A percentile compares a stretch with the other conserved stretches of the same genome.
Conservation (phyloP, 805 yeast genomes). For the Saccharomycopsis sp. region DNA sequence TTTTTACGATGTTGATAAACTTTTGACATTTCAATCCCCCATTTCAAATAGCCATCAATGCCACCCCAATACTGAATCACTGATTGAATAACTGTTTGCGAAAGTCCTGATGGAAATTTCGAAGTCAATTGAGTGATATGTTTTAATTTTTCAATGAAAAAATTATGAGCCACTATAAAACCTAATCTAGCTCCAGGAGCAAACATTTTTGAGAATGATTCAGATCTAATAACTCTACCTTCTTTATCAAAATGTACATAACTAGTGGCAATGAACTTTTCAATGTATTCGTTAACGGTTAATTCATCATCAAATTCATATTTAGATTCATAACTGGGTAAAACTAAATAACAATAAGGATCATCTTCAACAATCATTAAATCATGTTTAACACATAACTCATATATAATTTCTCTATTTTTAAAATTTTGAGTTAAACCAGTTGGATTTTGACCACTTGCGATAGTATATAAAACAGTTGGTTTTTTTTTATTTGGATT, state of each 20-base stretch:
- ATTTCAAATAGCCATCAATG: constrained; percentile 50
- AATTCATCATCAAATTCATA: constrained; percentile 21
- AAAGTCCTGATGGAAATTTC: constrained; percentile 45
- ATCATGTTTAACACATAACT: constrained; percentile 44
- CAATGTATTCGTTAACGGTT: constrained; percentile 34
- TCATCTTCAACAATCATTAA: constrained; percentile 58
- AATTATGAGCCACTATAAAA: constrained; percentile 42
- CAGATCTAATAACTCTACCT: constrained; percentile 55
- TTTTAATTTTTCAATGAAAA: constrained; percentile 32
- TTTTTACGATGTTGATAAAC: constrained; percentile 60
- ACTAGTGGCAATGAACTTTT: constrained; percentile 31
- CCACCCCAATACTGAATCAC: constrained; percentile 37
- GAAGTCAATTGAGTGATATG: constrained; percentile 35
- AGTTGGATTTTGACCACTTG: constrained; percentile 64
- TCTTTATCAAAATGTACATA: constrained; percentile 43
- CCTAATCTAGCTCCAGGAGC: constrained; percentile 62
- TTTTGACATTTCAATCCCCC: constrained; percentile 53
- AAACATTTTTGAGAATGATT: constrained; percentile 55
- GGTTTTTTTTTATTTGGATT: constrained; percentile 34
- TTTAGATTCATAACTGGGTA: constrained; percentile 30
- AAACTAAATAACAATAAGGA: constrained; percentile 56
- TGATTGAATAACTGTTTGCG: constrained; percentile 44
- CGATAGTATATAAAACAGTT: constrained; percentile 50
- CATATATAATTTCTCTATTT: constrained; percentile 38
- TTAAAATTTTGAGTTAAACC: constrained; percentile 45